Conservation (phyloP, 768 basidiomycete genomes). For the Lactifluus pinguis region DNA sequence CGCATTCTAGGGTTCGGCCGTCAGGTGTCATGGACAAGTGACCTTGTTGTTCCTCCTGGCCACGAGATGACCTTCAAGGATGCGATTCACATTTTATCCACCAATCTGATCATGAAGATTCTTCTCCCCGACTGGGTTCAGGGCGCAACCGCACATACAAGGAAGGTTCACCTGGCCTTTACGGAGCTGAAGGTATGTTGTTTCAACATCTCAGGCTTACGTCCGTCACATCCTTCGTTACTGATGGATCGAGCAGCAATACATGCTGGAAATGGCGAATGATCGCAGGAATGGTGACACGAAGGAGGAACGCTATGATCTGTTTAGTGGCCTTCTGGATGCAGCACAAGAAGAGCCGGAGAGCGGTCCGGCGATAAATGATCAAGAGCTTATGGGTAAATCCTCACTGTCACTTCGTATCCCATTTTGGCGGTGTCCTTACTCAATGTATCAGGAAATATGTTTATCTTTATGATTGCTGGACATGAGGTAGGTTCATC, state of each 20-base stretch:
- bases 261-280: slow-evolving; percentile 25
- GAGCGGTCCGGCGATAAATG: slow-evolving; percentile 8
- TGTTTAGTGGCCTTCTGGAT: slow-evolving; percentile 23
- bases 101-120: slow-evolving; percentile 30
- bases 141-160: slow-evolving; percentile 28
- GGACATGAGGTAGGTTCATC: slow-evolving; percentile 25
- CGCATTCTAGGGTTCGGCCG: slow-evolving; percentile 36
- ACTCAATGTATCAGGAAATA: slow-evolving; percentile 15
- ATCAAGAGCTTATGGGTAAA: slow-evolving; percentile 21
- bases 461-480: slow-evolving; percentile 30
- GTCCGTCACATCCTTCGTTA: neutral
- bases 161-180: slow-evolving; percentile 31
- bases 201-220: too few relatives aligned
- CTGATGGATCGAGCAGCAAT: slow-evolving; percentile 11
- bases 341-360: slow-evolving; percentile 18
- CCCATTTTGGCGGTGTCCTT: neutral
- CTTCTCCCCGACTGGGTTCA: slow-evolving; percentile 34
- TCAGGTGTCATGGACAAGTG: slow-evolving; percentile 40
- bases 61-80: slow-evolving; percentile 43
- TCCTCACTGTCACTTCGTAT: neutral
- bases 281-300: slow-evolving; percentile 12
- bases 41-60: slow-evolving; percentile 32
- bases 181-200: slow-evolving; percentile 34
- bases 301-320: slow-evolving; percentile 20
- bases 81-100: slow-evolving; percentile 37